Evolutionary conservation across 139 green algal species (phyloP), one percentile per base, ranked within the genome.

Genomic region (Chlamydomonas asymmetrica): DNA sequence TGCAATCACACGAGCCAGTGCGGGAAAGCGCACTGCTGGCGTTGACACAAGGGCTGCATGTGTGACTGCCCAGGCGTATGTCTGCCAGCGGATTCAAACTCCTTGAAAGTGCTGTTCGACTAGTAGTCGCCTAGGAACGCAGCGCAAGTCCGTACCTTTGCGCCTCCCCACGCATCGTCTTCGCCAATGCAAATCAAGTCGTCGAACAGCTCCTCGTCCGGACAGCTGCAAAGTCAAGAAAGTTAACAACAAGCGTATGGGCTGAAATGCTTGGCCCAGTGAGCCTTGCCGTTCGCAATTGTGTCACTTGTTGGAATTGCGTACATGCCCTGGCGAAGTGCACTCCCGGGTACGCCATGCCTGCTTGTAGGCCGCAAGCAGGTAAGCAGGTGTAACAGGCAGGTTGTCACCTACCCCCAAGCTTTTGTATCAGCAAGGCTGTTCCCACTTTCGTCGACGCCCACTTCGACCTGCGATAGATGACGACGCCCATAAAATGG

Each of bases 391-490:
- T 37, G 56, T 7, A 63, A 13, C 25, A 29, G 8, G 8, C 10
- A 20, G 8, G 37, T 9, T 31, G 4, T 50, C 45, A 2, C 9
- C n/a, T 43, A 23, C 39, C 22, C 4, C 6, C 8, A 66, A n/a
- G 74, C 61, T 13, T 76, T 68, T 43, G 16, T 66, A 6, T 73
- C 62, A 1, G 34, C 39, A 3, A 84, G 60, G 23, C 32, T 45
- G 39, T 67, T 73, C 34, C 80, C 74, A 7, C 38, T 35, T 25
- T 76, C 69, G 60, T 88, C 80, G 9, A 87, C 76, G 23, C 83
- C 83, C 2, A 75, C 61, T 56, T 88, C 83, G 1, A 87, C 39
- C 81, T 86, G 72, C 54, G 59, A 18, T n/a, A n/a, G n/a, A n/a
- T n/a, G n/a, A n/a, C n/a, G n/a, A n/a, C n/a, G n/a, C n/a, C n/a